phyloP scores from a whole-genome alignment of 179 eudicot genomes.

The Heliamphora pulchella region DNA sequence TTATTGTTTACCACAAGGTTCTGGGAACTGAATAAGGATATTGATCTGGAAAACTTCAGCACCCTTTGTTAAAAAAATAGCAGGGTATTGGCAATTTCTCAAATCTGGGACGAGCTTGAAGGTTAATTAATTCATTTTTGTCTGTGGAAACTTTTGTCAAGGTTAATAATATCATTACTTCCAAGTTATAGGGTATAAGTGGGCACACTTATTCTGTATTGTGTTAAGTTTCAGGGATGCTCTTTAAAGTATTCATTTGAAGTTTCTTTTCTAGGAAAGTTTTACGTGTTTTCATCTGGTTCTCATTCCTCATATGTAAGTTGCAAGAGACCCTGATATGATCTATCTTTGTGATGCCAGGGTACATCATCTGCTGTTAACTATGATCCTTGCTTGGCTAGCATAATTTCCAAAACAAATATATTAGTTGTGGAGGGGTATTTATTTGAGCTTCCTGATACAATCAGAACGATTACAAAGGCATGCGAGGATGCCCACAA shows the following conservation, averaged over 20 bases:
- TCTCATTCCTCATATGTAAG: background rate
- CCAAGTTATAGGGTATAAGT: background rate
- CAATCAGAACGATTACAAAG: constrained; percentile 63
- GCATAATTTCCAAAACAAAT: constrained; percentile 60
- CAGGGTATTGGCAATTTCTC: background rate
- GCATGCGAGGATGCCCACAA: constrained; percentile 85
- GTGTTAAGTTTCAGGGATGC: too few relatives aligned
- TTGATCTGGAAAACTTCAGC: background rate
- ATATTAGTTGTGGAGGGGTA: constrained; percentile 91
- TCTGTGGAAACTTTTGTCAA: too few relatives aligned
- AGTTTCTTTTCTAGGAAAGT: background rate
- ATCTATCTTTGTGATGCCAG: constrained; percentile 34
- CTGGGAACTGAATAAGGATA: background rate
- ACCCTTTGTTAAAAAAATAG: background rate
- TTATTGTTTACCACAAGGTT: background rate
- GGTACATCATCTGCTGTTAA: constrained; percentile 79
- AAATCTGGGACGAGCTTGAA: background rate
- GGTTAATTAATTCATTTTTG: too few relatives aligned
- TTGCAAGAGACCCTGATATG: constrained; percentile 12
- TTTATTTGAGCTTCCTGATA: constrained; percentile 85
- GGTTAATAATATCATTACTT: background rate
- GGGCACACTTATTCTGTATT: background rate
- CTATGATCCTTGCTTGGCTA: constrained; percentile 67
- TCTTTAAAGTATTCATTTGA: background rate
- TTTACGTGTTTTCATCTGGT: background rate